Base-by-base conservation (phyloP, 177 flowering plant genomes). In the Vitis hybrid region DNA sequence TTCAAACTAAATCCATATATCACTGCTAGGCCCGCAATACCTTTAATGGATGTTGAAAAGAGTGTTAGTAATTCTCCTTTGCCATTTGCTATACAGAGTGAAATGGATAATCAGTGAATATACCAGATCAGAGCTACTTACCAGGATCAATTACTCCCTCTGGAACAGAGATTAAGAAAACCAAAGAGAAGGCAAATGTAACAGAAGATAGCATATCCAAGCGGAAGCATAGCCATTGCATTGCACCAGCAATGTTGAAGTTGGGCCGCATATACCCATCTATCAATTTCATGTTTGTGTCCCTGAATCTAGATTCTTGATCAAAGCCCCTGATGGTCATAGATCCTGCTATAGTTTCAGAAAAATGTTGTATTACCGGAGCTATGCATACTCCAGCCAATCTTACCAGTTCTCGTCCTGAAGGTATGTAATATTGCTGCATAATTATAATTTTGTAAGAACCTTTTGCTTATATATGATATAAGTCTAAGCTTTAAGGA, bases 281-380 rank as follows among this genome's bases (percentile, higher is more conserved):
- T 2, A 59, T 67, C 21, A 89, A 71, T 69, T 74, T 70, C 76
- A 82, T 74, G 72, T 83, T 89, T 24, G 72, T 80, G 56, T 79
- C 83, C 72, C 63, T 69, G 62, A 91, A 91, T 80, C 90, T 81
- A 14, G 81, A 62, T 67, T 79, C 87, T 70, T 87, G 89, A 64
- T 85, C 81, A 75, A 87, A 90, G 75, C 91, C 70, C 71, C 93
- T 76, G 21, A 90, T 89, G 11, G 89, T 87, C 56, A 89, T 73
- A 62, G 87, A 70, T 54, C 96, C 96, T 2, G 90, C 76, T 18
- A 91, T 79, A 40, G 93, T 82, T 78, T 91, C 96, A 10, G 93
- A 67, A 76, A 91, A 89, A 76, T 89, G 87, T 32, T 89, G 96
- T n/a, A 91, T 86, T 8, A 87, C 75, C 12, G 96, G 93, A 69